Evolutionary conservation across 768 basidiomycete species (phyloP), one percentile per base, ranked within the genome.

Genomic region (Hypsizygus marmoreus): DNA sequence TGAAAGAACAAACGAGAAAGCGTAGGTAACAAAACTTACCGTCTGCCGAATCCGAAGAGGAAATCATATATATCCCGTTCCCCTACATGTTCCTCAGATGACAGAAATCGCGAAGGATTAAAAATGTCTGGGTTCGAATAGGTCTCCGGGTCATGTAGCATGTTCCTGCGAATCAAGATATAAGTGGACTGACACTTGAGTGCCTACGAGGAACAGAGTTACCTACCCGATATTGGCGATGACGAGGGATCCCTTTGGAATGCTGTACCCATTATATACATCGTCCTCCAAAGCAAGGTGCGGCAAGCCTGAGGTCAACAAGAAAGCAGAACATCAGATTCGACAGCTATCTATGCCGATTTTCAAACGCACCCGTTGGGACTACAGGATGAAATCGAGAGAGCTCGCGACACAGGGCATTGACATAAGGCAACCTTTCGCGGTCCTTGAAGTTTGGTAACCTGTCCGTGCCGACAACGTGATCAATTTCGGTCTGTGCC

Each of bases 21-120:
- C n/a, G n/a, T n/a, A n/a, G n/a, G n/a, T n/a, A n/a, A n/a, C n/a
- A n/a, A n/a, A n/a, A n/a, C n/a, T n/a, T 25, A 60, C 61, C 76
- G 61, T 53, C 77, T 54, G 17, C 77, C 77, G 42, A 72, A 79
- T 4, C 77, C 77, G 43, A 77, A 79, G 38, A 68, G 68, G 22
- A 70, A 59, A 7, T 57, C 58, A 11, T 64, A 61, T 1, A 71
- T 67, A 48, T 76, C 72, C 3, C 20, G 19, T 33, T 72, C 66
- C 2, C 66, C 60, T 11, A 28, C 19, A 16, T 40, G 33, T 10
- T 32, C 38, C 5, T 49, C 41, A 2, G 23, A 33, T 1, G 4
- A 6, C 3, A 60, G 19, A 26, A 60, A 64, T 7, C 62, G 43
- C 17, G 26, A 31, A 4, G 62, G 62, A 3, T 54, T 43, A 47